Evolutionary conservation across 257 asterid species (phyloP).

Genomic region (Solanum sejunctum): DNA sequence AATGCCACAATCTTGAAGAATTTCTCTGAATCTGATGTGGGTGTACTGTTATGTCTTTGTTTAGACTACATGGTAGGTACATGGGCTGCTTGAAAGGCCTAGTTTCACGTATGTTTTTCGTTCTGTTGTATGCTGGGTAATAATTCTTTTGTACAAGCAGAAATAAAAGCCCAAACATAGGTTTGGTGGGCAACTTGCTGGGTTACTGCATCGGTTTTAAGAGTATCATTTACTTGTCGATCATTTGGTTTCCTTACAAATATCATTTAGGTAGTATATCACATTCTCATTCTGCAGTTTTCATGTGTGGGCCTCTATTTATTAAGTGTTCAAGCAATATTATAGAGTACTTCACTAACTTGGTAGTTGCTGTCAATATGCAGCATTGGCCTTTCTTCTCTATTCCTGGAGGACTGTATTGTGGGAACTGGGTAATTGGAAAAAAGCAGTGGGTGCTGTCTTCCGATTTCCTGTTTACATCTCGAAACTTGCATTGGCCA

Average conservation of each 20-base stretch:
- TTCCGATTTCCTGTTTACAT: conserved; percentile 29
- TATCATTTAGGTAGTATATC: neutral
- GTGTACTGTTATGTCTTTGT: neutral
- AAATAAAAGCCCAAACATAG: neutral
- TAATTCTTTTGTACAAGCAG: neutral
- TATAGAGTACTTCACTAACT: neutral
- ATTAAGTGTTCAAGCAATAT: neutral
- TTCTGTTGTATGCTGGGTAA: too few relatives aligned
- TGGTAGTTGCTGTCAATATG: neutral
- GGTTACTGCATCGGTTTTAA: neutral
- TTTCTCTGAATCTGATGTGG: neutral
- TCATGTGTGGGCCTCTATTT: neutral
- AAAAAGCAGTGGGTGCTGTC: conserved; percentile 13
- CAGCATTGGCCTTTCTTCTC: conserved; percentile 55
- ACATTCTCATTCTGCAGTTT: neutral
- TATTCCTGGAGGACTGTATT: conserved; percentile 81
- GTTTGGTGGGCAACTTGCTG: neutral
- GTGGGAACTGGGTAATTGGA: conserved; percentile 90
- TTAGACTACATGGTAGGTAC: neutral
- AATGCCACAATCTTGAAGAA: neutral
- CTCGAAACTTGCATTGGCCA: conserved; percentile 38
- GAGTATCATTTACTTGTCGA: neutral
- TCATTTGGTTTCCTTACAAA: neutral
- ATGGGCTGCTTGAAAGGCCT: neutral
- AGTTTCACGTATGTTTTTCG: too few relatives aligned